A percentile compares a stretch with the other conserved stretches of the same genome.
phyloP scores from a whole-genome alignment of 192 early-diverging fungal species.

The Geranomyces michiganensis region DNA sequence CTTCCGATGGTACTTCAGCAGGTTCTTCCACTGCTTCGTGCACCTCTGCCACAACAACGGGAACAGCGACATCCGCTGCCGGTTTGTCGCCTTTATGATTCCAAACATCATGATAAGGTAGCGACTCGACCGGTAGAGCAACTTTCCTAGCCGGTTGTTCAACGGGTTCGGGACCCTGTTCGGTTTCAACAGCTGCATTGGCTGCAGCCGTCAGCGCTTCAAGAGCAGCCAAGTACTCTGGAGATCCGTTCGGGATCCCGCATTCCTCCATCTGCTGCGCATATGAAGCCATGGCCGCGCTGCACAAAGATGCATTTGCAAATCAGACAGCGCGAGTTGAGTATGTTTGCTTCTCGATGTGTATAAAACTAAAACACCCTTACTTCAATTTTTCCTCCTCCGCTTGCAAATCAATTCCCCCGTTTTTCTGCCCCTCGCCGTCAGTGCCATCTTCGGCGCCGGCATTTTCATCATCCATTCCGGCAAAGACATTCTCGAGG shows the following conservation, averaged over 20 bases:
- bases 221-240: slow-evolving; percentile 21
- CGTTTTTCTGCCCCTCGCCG: background rate
- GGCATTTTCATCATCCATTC: slow-evolving; percentile 19
- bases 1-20: background rate
- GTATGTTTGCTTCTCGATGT: background rate
- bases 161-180: slow-evolving; percentile 1
- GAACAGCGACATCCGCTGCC: background rate
- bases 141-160: background rate
- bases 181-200: background rate
- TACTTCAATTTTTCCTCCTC: slow-evolving; percentile 36
- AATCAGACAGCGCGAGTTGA: background rate
- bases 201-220: background rate
- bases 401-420: background rate
- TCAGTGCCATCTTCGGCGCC: background rate
- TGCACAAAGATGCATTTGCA: background rate
- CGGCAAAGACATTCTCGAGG: slow-evolving; percentile 26
- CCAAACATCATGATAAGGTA: slow-evolving; percentile 35
- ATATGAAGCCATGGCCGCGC: slow-evolving; percentile 31
- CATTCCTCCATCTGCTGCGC: slow-evolving; percentile 9
- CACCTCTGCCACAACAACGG: background rate
- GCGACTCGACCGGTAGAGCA: background rate
- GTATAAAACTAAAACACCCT: background rate
- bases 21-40: background rate
- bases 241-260: slow-evolving; percentile 19
- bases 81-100: background rate